phyloP scores from a whole-genome alignment of 176 grass and related monocot species.

The Bonia amplexicaulis region DNA sequence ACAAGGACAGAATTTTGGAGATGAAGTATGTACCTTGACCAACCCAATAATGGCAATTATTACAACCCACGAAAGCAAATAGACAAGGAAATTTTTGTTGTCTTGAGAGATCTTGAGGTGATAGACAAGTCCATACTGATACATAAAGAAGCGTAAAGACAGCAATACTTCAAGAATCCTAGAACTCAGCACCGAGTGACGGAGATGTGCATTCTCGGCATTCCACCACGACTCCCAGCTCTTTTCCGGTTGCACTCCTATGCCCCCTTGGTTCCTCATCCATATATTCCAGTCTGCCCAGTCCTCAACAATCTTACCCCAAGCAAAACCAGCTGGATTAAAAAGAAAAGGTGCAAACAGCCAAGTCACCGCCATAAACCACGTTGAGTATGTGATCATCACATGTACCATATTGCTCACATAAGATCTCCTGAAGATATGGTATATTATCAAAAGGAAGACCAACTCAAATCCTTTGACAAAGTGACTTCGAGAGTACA shows the following conservation, averaged over 20 bases:
- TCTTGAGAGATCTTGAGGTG: slow-evolving; percentile 90
- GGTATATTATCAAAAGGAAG: slow-evolving; percentile 80
- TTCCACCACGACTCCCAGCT: slow-evolving; percentile 99
- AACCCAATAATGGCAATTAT: slow-evolving; percentile 72
- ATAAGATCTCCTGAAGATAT: slow-evolving; percentile 74
- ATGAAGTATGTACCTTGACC: slow-evolving; percentile 67
- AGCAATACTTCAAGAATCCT: slow-evolving; percentile 77
- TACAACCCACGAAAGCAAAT: slow-evolving; percentile 92
- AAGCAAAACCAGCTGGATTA: slow-evolving; percentile 85
- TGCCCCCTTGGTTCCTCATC: slow-evolving; percentile 87
- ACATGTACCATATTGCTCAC: slow-evolving; percentile 57
- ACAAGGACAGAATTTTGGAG: not conserved
- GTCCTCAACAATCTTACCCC: slow-evolving; percentile 89
- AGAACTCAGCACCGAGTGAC: slow-evolving; percentile 68
- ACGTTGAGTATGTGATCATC: slow-evolving; percentile 88
- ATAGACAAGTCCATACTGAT: slow-evolving; percentile 94
- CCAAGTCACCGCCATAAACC: slow-evolving; percentile 95
- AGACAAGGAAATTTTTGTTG: slow-evolving; percentile 84
- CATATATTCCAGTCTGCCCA: slow-evolving; percentile 87
- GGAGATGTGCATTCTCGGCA: slow-evolving; percentile 76
- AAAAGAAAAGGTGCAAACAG: slow-evolving; percentile 90
- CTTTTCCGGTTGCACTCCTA: slow-evolving; percentile 82
- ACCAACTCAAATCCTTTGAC: slow-evolving; percentile 93
- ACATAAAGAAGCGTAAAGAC: slow-evolving; percentile 86
- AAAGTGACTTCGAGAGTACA: slow-evolving; percentile 92